Evolutionary conservation across 1,284 basidiomycete species (phyloP).

Genomic region (Ceratobasidium sp.): DNA sequence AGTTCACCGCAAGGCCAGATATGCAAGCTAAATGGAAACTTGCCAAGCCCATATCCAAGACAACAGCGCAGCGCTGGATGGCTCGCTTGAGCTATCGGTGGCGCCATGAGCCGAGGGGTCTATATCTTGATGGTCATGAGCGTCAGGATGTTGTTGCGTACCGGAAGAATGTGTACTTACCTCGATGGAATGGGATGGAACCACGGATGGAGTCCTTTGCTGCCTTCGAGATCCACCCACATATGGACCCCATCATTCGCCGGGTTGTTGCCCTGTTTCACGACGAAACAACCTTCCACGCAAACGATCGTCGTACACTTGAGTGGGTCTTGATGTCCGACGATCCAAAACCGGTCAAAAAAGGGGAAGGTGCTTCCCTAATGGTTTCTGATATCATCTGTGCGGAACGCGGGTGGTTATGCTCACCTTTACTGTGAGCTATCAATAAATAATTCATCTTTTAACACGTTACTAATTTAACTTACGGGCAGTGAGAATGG

Average conservation of each 20-base stretch:
- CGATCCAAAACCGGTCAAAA: not conserved
- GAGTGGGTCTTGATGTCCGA: not conserved
- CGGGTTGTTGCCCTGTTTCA: constrained; percentile 9
- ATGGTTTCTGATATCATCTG: constrained; percentile 2
- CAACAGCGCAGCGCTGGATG: constrained; percentile 34
- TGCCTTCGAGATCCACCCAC: not conserved
- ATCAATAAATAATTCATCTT: too few relatives aligned
- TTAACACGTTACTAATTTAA: too few relatives aligned
- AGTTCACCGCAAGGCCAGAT: constrained; percentile 24
- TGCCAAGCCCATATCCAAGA: constrained; percentile 24
- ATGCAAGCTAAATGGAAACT: constrained; percentile 1
- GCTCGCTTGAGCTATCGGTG: constrained; percentile 24
- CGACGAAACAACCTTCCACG: not conserved
- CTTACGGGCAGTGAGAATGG: not conserved
- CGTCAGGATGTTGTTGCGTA: not conserved
- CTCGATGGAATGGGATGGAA: not conserved
- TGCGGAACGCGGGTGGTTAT: not conserved
- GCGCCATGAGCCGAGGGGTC: constrained; percentile 25
- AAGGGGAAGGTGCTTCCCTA: not conserved
- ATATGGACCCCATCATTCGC: not conserved
- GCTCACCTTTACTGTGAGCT: not conserved
- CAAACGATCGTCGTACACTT: not conserved
- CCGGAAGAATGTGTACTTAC: not conserved
- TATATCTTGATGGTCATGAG: constrained; percentile 43
- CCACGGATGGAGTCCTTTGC: not conserved